These are phyloP conservation scores for Inga laurina DNA, from an alignment of 306 rosid species.

Conservation along the genomic window DNA sequence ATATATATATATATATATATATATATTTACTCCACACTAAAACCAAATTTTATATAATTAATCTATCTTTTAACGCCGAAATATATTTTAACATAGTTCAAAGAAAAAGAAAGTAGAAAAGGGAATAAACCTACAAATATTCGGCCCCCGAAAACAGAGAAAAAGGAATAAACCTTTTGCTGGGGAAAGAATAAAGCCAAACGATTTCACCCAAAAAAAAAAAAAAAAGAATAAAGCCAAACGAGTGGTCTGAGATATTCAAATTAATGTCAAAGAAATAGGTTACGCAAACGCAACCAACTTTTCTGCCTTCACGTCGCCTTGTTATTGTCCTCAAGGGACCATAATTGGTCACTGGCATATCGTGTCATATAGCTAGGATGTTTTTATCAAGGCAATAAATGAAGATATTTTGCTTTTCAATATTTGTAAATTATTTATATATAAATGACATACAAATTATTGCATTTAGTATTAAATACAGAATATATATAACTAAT, in stretches of 20 bases:
- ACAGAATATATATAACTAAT: too few species aligned
- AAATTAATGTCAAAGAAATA: neutral
- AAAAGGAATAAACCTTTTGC: neutral
- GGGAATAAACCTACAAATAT: neutral
- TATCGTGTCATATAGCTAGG: neutral
- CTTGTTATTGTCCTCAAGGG: neutral
- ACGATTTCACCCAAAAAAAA: neutral
- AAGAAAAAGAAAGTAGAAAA: neutral
- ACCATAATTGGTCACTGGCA: neutral
- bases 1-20: too few species aligned
- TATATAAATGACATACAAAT: too few species aligned
- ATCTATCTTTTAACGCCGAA: neutral
- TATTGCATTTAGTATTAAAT: too few species aligned
- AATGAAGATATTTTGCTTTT: too few species aligned
- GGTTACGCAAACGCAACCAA: slow-evolving; percentile 23
- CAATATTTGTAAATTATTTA: too few species aligned
- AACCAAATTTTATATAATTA: neutral
- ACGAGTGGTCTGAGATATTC: neutral
- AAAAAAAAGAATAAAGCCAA: neutral
- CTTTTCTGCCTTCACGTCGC: neutral
- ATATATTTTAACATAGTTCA: neutral
- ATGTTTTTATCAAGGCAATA: too few species aligned
- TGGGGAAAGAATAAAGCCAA: neutral
- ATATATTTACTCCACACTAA: neutral
- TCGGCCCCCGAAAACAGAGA: neutral